phyloP scores from a whole-genome alignment of 192 early-diverging fungal species.

The Coemansia biformis region DNA sequence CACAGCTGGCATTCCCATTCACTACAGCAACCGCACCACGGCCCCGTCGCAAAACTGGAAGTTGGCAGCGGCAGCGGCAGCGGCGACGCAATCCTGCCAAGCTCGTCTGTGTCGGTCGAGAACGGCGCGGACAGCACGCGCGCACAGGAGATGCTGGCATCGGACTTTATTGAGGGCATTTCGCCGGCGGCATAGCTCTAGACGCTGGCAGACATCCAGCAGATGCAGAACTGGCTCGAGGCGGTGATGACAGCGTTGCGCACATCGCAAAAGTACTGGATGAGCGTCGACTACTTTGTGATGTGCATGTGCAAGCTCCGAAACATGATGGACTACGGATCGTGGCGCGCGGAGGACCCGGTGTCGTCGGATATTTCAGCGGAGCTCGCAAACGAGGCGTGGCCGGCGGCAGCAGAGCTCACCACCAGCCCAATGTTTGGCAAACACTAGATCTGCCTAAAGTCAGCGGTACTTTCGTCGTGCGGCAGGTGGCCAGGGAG shows the following conservation, averaged over 20 bases:
- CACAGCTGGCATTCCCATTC: too few relatives aligned
- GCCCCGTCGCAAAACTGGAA: background rate
- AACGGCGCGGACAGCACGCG: constrained; percentile 3
- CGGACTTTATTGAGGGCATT: constrained; percentile 36
- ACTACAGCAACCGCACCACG: too few relatives aligned
- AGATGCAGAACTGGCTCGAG: constrained; percentile 51
- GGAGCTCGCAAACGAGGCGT: constrained; percentile 32
- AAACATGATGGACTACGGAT: constrained; percentile 38
- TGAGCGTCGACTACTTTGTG: constrained; percentile 45
- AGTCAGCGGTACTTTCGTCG: too few relatives aligned
- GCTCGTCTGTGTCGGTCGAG: constrained; percentile 24
- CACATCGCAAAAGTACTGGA: constrained; percentile 44
- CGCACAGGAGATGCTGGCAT: constrained; percentile 16
- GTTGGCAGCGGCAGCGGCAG: background rate
- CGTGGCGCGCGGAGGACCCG: constrained; percentile 38
- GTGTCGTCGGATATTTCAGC: constrained; percentile 29
- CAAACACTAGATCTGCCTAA: too few relatives aligned
- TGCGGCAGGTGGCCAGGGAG: too few relatives aligned
- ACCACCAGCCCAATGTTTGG: background rate
- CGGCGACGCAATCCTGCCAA: constrained; percentile 21
- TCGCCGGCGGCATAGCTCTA: constrained; percentile 40
- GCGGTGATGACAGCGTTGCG: constrained; percentile 43
- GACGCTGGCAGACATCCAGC: constrained; percentile 37
- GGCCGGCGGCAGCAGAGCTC: constrained; percentile 2
- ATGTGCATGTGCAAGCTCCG: constrained; percentile 49